phyloP scores from a whole-genome alignment of 768 basidiomycete species.

The Wakefieldia striispora region DNA sequence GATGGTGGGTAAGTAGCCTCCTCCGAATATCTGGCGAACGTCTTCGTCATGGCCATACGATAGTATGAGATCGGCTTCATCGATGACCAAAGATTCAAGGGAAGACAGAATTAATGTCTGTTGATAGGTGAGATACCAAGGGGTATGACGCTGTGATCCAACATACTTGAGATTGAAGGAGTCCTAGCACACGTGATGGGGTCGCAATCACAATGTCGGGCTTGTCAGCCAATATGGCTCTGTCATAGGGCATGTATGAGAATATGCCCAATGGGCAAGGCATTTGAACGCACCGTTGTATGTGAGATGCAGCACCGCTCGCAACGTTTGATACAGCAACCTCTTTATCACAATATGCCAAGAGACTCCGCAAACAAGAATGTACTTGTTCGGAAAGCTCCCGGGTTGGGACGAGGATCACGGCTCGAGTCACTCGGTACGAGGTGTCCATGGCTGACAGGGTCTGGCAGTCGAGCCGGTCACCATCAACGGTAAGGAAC shows the following conservation, averaged over 20 bases:
- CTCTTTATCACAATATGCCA: conserved; percentile 78
- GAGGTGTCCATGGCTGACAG: conserved; percentile 38
- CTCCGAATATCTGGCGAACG: conserved; percentile 67
- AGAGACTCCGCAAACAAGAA: conserved; percentile 58
- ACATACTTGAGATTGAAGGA: conserved; percentile 68
- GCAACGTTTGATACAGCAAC: conserved; percentile 75
- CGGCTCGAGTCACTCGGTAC: conserved; percentile 62
- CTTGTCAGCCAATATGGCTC: conserved; percentile 58
- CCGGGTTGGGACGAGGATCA: conserved; percentile 86
- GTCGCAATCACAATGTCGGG: conserved; percentile 83
- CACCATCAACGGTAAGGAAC: background rate
- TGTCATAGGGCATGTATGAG: conserved; percentile 22
- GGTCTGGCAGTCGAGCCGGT: conserved; percentile 20
- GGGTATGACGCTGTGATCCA: too few species aligned
- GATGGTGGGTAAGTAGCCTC: conserved; percentile 71
- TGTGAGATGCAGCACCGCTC: conserved; percentile 62
- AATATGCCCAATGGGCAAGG: background rate
- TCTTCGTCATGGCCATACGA: conserved; percentile 97
- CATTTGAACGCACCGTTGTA: conserved; percentile 58
- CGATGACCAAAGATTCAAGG: conserved; percentile 87
- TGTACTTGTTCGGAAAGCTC: conserved; percentile 93
- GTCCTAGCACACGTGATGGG: conserved; percentile 64
- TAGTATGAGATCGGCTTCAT: conserved; percentile 95
- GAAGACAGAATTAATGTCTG: conserved; percentile 64
- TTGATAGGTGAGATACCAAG: conserved; percentile 1